Evolutionary conservation across 805 yeast genomes (phyloP), one percentile per base, ranked within the genome.

Genomic region (Saturnispora kantuleensis): DNA sequence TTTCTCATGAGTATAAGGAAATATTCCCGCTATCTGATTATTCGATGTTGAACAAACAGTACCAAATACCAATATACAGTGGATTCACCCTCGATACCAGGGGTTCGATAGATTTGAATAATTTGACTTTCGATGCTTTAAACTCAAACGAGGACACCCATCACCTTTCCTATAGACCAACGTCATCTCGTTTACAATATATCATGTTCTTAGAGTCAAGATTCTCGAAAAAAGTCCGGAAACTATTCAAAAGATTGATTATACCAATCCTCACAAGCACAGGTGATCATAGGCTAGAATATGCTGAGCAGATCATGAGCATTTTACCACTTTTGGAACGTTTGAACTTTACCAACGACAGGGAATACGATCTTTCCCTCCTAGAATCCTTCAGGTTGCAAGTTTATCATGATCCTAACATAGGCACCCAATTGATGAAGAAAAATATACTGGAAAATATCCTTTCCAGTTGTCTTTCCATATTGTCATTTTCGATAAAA

Each of bases 161-260:
- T 16, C 26, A 21, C 26, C 26, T 21, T 21, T 21, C 26, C 26
- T 21, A 21, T 21, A 21, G 26, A 21, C 26, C 26, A 21, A 5
- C 39, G 5, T 42, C 53, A 7, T 69, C 84, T 12, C 68, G 85
- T 52, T 55, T 83, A 10, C 88, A 82, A 56, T 69, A 66, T 52
- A 53, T 84, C 17, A 60, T 81, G 32, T 70, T 68, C 47, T 73
- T 81, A 47, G 84, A 83, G 48, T 67, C 75, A 33, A 67, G 93
- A 50, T 71, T 72, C 31, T 68, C 78, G 63, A 78, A 79, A 46
- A 51, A 53, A 4, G 53, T 73, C 7, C 69, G 93, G 55, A 68
- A 66, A 37, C 57, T 58, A 7, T 44, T 84, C 13, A 71, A 74
- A 39, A 64, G 68, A 26, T 56, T 77, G 1, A 50, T 82, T 3